Base-by-base conservation (phyloP, 1,139 yeast species). In the Saccharomyces hybrid region DNA sequence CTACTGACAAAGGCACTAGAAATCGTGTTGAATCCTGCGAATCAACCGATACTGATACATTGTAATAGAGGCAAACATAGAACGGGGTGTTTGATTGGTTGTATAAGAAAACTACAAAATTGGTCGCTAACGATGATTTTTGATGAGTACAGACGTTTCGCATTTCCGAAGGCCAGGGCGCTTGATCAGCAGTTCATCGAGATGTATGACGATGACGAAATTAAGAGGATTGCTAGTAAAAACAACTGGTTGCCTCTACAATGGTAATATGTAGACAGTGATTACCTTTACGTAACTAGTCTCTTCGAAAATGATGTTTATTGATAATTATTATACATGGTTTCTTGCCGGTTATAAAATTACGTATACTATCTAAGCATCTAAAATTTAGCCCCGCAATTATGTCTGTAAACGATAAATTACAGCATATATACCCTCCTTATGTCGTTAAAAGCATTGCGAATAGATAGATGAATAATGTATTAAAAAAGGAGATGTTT, bases 1-100 rank as follows among this genome's bases (percentile, higher is more conserved):
- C 75, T 87, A 49, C 82, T 93, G 50, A 86, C 95, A 0, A 81
- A 82, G 57, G 97, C 98, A 0, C 75, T 91, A 57, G 84, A 86
- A 64, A 84, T 90, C 28, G 89, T 90, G 13, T 71, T 90, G 14
- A 78, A 93, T 64, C 97, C 97, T 0, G 82, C 70, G 16, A 91
- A 93, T 70, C 98, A 90, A 56, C 99, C 99, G 0, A 76, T 93
- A 13, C 75, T 93, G 57, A 88, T 93, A 50, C 99, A 93, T 72
- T 93, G 99, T 71, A 93, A 93, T 71, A 76, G 97, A 56, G 99
- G 99, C 7, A 93, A 93, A 65, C 99, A 93, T 69, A 79, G 99
- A 62, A 93, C 99, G 0, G 99, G 99, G 0, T 93, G 98, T 70
- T 76, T 93, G 16, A 93, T 93, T 9, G 99, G 99, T 2, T 93